Conservation (phyloP, 805 yeast species). For the Isabelozyma heimii region DNA sequence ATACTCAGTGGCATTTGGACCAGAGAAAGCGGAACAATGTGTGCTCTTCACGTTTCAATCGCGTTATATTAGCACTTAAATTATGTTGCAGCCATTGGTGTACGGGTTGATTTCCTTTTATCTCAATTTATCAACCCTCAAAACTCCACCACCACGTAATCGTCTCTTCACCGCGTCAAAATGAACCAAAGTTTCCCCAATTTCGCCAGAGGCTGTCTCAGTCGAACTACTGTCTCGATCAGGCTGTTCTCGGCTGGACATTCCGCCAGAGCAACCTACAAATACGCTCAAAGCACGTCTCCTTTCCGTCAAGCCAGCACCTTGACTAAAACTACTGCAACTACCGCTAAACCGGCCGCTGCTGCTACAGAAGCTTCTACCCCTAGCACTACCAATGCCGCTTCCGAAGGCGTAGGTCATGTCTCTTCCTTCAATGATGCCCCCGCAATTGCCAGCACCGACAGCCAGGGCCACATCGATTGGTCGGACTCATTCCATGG, state of each 20-base stretch:
- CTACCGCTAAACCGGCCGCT: background rate
- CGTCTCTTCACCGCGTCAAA: background rate
- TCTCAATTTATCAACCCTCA: too few species aligned
- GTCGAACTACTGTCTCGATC: background rate
- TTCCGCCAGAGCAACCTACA: background rate
- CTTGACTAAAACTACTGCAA: background rate
- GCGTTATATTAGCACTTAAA: too few species aligned
- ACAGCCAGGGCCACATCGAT: conserved; percentile 36
- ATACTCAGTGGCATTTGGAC: too few species aligned
- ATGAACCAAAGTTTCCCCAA: background rate
- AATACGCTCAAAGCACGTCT: background rate
- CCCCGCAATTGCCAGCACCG: conserved; percentile 12
- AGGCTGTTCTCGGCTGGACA: background rate
- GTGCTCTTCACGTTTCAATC: too few species aligned
- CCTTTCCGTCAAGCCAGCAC: background rate
- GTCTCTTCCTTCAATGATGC: conserved; percentile 17
- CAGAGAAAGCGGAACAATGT: too few species aligned
- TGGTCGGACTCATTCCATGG: conserved; percentile 92
- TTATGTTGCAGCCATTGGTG: background rate
- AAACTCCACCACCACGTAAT: background rate
- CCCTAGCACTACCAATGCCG: background rate
- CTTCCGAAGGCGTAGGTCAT: background rate
- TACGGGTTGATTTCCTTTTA: background rate
- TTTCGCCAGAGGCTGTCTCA: background rate
- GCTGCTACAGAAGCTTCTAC: background rate